These are phyloP conservation scores for Citrus sp. DNA, from an alignment of 345 rosid species.

Conservation along the genomic window DNA sequence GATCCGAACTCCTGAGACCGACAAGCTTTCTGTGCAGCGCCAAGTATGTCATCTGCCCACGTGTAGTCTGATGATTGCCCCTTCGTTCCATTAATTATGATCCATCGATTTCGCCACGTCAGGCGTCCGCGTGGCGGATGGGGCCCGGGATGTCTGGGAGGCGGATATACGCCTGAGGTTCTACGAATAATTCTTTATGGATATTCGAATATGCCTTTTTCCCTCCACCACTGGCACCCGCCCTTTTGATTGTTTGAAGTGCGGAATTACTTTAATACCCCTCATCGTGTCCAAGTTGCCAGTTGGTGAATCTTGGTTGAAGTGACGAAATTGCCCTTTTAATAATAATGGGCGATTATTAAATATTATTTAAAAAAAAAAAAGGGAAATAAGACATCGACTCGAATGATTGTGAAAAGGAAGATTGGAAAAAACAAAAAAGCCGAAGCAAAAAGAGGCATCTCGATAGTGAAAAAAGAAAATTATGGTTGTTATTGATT, in stretches of 20 bases:
- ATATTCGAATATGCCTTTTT: conserved; percentile 47
- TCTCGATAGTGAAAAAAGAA: background rate
- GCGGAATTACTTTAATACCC: conserved; percentile 25
- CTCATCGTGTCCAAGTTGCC: background rate
- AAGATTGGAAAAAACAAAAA: background rate
- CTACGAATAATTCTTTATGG: conserved; percentile 29
- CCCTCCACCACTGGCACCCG: background rate
- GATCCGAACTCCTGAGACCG: background rate
- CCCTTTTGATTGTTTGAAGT: background rate
- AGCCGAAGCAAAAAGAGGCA: background rate
- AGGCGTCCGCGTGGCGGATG: background rate
- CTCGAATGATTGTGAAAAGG: background rate
- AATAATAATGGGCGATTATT: background rate
- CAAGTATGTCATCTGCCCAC: conserved; percentile 7
- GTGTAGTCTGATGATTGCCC: background rate
- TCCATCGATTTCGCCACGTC: conserved; percentile 12
- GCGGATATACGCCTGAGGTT: conserved; percentile 18
- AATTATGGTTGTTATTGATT: background rate
- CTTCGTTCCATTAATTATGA: background rate
- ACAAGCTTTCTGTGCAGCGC: background rate
- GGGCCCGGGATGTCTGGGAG: background rate
- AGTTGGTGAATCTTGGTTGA: background rate
- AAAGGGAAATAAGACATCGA: background rate
- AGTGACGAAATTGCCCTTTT: conserved; percentile 20
- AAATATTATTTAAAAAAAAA: no score